Evolutionary conservation across 352 stramenopile genomes (phyloP).

Genomic region (Globisporangium solare): DNA sequence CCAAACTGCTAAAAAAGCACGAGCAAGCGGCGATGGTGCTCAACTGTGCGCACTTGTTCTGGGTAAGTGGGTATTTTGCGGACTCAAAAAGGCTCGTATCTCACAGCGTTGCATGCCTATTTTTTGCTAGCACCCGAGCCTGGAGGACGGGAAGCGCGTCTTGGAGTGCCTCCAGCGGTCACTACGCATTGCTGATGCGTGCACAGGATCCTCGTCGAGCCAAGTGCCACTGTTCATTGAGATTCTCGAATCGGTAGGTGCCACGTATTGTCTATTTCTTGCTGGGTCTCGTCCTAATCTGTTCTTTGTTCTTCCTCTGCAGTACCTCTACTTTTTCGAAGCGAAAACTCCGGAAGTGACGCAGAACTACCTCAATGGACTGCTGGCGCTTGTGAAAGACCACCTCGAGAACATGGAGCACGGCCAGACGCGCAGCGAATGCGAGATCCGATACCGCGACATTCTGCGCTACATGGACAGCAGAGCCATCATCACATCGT

Average conservation of each 20-base stretch:
- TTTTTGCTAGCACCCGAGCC: conserved; percentile 45
- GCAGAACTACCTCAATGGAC: conserved; percentile 59
- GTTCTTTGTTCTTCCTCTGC: neutral
- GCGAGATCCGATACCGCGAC: conserved; percentile 82
- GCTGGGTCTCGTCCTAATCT: neutral
- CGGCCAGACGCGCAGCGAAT: conserved; percentile 50
- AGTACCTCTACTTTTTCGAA: conserved; percentile 95
- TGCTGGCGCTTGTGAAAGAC: conserved; percentile 90
- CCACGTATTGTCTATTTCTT: neutral
- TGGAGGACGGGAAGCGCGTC: conserved; percentile 91
- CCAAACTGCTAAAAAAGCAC: conserved; percentile 95
- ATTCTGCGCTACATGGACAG: conserved; percentile 78
- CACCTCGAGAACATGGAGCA: conserved; percentile 91
- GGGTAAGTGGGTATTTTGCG: conserved; percentile 34
- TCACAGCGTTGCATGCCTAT: neutral
- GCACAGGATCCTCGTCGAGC: conserved; percentile 51
- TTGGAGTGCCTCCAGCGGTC: conserved; percentile 96
- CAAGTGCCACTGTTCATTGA: conserved; percentile 96
- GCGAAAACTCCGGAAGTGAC: conserved; percentile 64
- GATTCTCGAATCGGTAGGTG: conserved; percentile 87
- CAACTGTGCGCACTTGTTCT: conserved; percentile 95
- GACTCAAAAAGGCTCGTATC: too few relatives aligned
- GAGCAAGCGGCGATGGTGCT: conserved; percentile 96
- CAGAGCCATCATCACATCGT: conserved; percentile 19
- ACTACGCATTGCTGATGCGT: conserved; percentile 94